Conservation (phyloP, 768 basidiomycete species). For the Phlebiopsis flavidoalba region DNA sequence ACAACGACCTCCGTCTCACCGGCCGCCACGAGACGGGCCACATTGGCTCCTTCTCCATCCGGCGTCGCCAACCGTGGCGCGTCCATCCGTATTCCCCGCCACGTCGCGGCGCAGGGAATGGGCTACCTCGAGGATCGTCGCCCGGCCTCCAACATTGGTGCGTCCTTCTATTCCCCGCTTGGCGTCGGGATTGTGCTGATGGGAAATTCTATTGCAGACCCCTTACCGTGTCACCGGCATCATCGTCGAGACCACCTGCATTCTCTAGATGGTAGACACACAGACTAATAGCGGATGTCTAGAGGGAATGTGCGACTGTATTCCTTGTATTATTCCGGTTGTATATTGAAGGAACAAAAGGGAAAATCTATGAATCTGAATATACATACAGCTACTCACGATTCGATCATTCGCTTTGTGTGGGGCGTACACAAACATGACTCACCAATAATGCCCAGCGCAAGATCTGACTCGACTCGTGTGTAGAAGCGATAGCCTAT, state of each 20-base stretch:
- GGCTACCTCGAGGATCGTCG: conserved; percentile 97
- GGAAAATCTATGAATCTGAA: not conserved
- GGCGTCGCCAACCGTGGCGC: conserved; percentile 98
- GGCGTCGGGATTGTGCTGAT: conserved; percentile 1
- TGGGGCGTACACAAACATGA: not conserved
- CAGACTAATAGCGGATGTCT: not conserved
- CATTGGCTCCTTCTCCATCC: conserved; percentile 83
- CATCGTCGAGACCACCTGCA: conserved; percentile 82
- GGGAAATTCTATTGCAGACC: conserved; percentile 45
- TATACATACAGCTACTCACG: not conserved
- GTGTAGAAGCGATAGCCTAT: not conserved
- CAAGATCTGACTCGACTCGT: not conserved
- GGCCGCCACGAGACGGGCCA: conserved; percentile 98
- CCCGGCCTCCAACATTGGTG: conserved; percentile 97
- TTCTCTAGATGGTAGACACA: conserved; percentile 21
- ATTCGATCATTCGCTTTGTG: not conserved
- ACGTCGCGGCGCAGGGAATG: conserved; percentile 87
- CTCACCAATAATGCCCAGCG: too few relatives aligned
- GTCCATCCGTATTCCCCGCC: conserved; percentile 92
- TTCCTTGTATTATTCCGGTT: conserved; percentile 4
- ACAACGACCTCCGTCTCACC: conserved; percentile 94
- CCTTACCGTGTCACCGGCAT: conserved; percentile 92
- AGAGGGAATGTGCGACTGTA: not conserved
- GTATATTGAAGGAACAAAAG: conserved; percentile 1
- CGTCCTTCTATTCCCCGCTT: conserved; percentile 21